Conservation (phyloP, 2,329 filamentous ascomycete species). For the Ceratocystis colombiana region DNA sequence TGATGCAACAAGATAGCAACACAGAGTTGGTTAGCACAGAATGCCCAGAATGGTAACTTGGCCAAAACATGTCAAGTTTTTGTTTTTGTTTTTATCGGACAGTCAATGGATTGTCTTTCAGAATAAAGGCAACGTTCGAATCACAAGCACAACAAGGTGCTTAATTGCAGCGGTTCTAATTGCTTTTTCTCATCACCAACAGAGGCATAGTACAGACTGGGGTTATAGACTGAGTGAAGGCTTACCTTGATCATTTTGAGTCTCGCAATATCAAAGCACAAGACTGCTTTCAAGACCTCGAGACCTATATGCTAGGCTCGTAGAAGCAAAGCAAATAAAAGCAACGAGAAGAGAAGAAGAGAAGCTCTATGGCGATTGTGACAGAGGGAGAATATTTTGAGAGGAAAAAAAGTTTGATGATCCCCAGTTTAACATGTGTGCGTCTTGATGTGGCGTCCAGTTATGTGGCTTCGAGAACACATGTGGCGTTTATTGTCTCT, state of each 20-base stretch:
- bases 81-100: background rate
- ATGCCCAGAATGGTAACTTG: slow-evolving; percentile 24
- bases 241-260: slow-evolving; percentile 26
- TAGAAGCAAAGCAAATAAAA: background rate
- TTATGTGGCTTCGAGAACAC: too few species aligned
- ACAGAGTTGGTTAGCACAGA: slow-evolving; percentile 14
- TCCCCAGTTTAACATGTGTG: slow-evolving; percentile 15
- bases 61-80: too few species aligned
- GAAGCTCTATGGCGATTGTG: background rate
- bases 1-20: background rate
- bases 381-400: background rate
- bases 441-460: slow-evolving; percentile 11
- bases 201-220: background rate
- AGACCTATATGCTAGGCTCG: background rate
- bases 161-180: slow-evolving; percentile 45
- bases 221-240: background rate
- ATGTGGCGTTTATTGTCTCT: too few species aligned
- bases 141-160: slow-evolving; percentile 38
- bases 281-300: background rate
- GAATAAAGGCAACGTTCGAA: slow-evolving; percentile 31
- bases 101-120: background rate
- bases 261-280: slow-evolving; percentile 10
- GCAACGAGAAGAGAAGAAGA: background rate
- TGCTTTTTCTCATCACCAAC: slow-evolving; percentile 35
- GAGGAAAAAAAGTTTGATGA: slow-evolving; percentile 5